Base-by-base conservation (phyloP, 1,284 basidiomycete genomes). In the Ganoderma multipileum region DNA sequence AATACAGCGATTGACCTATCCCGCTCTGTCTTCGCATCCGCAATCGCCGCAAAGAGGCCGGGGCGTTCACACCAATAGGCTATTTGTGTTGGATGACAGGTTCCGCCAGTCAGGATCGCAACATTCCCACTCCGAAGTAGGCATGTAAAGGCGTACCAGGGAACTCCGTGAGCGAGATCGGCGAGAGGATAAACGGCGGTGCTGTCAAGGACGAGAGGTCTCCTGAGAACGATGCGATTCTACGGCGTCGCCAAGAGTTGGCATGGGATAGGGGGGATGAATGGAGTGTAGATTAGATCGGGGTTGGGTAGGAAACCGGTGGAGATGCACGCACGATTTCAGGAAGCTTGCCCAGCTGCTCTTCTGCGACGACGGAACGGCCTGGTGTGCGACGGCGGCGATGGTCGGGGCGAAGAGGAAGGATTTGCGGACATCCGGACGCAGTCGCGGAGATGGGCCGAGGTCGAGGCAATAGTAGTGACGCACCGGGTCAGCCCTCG, bases 51-150 rank as follows among this genome's bases (percentile, higher is more conserved):
- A 76, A 97, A 96, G 59, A 95, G 83, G 68, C 91, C 89, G 44
- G 95, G 94, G 65, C 93, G 92, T 79, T 97, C 95, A 76, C 94
- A 94, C 96, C 96, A 97, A 81, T 97, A 97, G 0, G 93, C 94
- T 92, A 70, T 66, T 59, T 44, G 57, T 23, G 38, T 39, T 41
- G 18, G 23, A 41, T 2, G 14, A n/a, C 12, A 60, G n/a, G 38
- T 28, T n/a, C 23, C 11, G 36, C 47, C 47, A 50, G 63, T 70
- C 63, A 71, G 38, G 23, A 66, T 64, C 64, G 60, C 58, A 58
- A 33, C 33, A 55, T n/a, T 52, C 16, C 47, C 52, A 1, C 36
- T 47, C 23, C 39, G 30, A 14, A n/a, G n/a, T 38, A 50, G 12
- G 23, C 28, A 36, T 47, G 39, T 55, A 11, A 59, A 23, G 41